Evolutionary conservation across 345 rosid species (phyloP).

Genomic region (Salix exigua): DNA sequence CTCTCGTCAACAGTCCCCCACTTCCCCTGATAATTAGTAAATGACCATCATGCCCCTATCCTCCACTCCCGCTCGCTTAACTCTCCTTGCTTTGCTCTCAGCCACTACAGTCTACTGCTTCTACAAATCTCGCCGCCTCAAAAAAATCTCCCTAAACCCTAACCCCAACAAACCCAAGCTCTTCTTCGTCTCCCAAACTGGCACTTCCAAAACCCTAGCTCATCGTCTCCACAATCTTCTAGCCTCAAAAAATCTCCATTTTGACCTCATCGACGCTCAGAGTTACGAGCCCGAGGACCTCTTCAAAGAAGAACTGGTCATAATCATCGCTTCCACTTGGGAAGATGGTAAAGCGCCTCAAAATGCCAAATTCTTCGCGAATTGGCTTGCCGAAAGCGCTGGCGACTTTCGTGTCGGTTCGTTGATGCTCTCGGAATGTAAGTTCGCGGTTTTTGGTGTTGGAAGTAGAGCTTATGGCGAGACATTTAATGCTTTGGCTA

Average conservation of each 20-base stretch:
- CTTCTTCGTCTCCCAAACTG: conserved; percentile 77
- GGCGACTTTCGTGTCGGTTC: conserved; percentile 88
- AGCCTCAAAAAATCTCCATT: conserved; percentile 34
- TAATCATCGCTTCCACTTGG: conserved; percentile 88
- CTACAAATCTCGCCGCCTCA: conserved; percentile 75
- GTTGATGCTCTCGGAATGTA: conserved; percentile 59
- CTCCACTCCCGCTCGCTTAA: conserved; percentile 52
- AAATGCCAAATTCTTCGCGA: conserved; percentile 54
- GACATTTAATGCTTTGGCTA: conserved; percentile 67
- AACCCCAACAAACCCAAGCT: conserved; percentile 24
- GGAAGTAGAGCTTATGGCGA: conserved; percentile 73
- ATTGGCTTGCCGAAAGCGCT: conserved; percentile 79
- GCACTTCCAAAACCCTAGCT: conserved; percentile 68
- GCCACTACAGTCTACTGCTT: conserved; percentile 76
- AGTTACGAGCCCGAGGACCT: conserved; percentile 93
- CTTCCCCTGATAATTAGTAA: neutral
- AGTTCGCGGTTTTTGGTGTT: conserved; percentile 80
- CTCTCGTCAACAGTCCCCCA: neutral
- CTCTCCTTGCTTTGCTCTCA: conserved; percentile 72
- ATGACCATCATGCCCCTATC: conserved; percentile 38
- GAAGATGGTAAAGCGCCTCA: conserved; percentile 75
- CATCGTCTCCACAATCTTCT: conserved; percentile 47
- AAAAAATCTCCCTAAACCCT: conserved; percentile 19
- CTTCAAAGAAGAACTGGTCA: conserved; percentile 51
- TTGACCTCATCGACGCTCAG: conserved; percentile 71